Evolutionary conservation across 2,329 filamentous ascomycete species (phyloP).

Genomic region (Stagonosporopsis tanaceti): DNA sequence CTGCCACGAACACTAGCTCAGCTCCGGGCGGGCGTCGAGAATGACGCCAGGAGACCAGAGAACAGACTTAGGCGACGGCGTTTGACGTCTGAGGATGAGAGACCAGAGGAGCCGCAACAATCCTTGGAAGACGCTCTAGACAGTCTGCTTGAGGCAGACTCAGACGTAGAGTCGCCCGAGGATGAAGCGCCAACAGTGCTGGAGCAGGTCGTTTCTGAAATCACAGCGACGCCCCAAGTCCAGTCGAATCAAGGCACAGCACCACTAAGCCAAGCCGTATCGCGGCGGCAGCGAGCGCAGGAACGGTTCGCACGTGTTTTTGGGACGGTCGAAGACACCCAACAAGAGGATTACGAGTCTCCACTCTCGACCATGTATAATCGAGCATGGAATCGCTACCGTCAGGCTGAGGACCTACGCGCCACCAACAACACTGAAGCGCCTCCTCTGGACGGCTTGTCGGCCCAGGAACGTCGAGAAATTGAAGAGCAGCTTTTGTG

Average conservation of each 20-base stretch:
- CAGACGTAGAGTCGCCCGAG: constrained; percentile 27
- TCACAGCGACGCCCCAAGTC: neutral
- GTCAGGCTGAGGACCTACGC: constrained; percentile 50
- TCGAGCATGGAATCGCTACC: constrained; percentile 54
- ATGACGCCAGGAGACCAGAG: constrained; percentile 40
- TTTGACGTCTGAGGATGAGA: constrained; percentile 35
- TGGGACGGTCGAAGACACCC: constrained; percentile 57
- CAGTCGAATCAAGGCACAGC: constrained; percentile 5
- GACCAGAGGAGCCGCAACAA: constrained; percentile 35
- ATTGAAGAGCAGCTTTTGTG: constrained; percentile 45
- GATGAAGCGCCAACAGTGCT: neutral
- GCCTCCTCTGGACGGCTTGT: constrained; percentile 31
- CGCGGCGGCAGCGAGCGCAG: constrained; percentile 32
- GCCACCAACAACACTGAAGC: constrained; percentile 32
- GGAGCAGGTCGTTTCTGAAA: constrained; percentile 4
- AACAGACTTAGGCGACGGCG: constrained; percentile 38
- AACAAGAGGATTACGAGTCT: constrained; percentile 58
- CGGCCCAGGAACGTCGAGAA: constrained; percentile 37
- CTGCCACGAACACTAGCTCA: constrained; percentile 58
- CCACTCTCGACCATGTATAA: constrained; percentile 58
- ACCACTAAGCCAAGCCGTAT: constrained; percentile 26
- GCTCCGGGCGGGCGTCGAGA: constrained; percentile 44
- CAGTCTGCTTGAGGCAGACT: constrained; percentile 38
- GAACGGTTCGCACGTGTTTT: constrained; percentile 51
- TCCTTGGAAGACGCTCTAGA: constrained; percentile 48